phyloP scores from a whole-genome alignment of 495 filamentous ascomycete species.

The Penicillium steckii region DNA sequence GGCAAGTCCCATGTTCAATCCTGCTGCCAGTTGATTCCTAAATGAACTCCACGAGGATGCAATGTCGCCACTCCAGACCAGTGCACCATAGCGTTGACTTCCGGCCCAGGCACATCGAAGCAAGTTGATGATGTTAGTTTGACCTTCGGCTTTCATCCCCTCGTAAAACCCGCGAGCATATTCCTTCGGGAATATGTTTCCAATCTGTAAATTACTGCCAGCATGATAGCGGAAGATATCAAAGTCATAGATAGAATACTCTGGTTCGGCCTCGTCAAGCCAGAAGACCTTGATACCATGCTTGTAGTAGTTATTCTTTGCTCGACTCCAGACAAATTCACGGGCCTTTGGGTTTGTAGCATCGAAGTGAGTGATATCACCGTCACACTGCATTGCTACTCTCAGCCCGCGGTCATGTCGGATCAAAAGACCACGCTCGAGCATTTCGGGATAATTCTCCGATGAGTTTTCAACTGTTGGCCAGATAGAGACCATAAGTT shows the following conservation, averaged over 20 bases:
- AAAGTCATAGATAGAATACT: constrained; percentile 58
- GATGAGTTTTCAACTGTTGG: constrained; percentile 53
- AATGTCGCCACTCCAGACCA: constrained; percentile 60
- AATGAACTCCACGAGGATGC: constrained; percentile 55
- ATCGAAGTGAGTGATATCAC: constrained; percentile 55
- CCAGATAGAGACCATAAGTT: constrained; percentile 63
- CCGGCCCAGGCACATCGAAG: constrained; percentile 61
- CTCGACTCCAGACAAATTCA: constrained; percentile 52
- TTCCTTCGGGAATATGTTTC: constrained; percentile 55
- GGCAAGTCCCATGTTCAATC: constrained; percentile 56
- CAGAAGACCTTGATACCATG: constrained; percentile 59
- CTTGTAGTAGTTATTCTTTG: constrained; percentile 53
- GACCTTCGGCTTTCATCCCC: constrained; percentile 47
- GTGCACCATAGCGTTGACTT: constrained; percentile 56
- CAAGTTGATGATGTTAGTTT: constrained; percentile 53
- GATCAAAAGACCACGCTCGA: constrained; percentile 51
- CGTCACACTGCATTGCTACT: constrained; percentile 50
- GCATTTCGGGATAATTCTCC: constrained; percentile 54
- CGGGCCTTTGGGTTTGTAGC: constrained; percentile 54
- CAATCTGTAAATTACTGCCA: constrained; percentile 51
- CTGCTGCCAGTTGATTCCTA: constrained; percentile 54
- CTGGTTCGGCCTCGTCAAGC: constrained; percentile 62
- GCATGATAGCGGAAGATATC: constrained; percentile 57
- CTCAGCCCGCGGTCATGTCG: constrained; percentile 52
- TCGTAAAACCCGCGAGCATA: constrained; percentile 58